Evolutionary conservation across 352 stramenopile species (phyloP), one percentile per base, ranked within the genome.

Genomic region (Phytophthora sp.): DNA sequence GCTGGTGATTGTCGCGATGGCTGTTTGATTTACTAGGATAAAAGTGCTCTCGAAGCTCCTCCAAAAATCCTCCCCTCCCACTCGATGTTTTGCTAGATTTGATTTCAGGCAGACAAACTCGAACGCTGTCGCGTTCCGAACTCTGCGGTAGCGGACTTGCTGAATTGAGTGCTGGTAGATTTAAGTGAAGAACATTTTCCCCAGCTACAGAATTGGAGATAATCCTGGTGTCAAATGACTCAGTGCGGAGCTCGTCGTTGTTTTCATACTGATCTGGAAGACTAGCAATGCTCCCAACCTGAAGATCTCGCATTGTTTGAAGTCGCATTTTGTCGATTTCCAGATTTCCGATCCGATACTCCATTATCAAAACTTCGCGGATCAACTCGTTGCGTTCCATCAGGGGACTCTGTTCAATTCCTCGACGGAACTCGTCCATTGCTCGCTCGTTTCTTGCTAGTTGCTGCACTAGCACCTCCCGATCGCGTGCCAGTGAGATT

Each of bases 291-390:
- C 34, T 13, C 6, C 34, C 31, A 13, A 59, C 34, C 24, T 76
- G 54, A 11, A 76, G 7, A 17, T 72, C 55, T 21, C n/a, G 67
- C 44, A 66, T 38, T n/a, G 55, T 72, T 63, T 96, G 71, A 15
- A 96, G 74, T 60, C 97, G 80, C 80, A 96, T 92, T 45, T 98
- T 98, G 50, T 98, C 90, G 18, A 96, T 74, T 62, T 98, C 88
- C 11, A 98, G 73, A 37, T 96, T 79, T 5, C 91, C 92, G 41
- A 97, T 87, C 34, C 90, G 90, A 54, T 96, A 93, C 34, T 95
- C 87, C 73, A 92, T 90, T 35, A 91, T 46, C 32, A 94, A 67
- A 11, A 95, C 49, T 21, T 92, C 84, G 0, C 75, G 71, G 17
- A 90, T 64, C 24, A 88, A 53, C 43, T 77, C 77, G 32, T 87